Base-by-base conservation (phyloP, 768 basidiomycete species). In the Candolleomyces aberdarensis region DNA sequence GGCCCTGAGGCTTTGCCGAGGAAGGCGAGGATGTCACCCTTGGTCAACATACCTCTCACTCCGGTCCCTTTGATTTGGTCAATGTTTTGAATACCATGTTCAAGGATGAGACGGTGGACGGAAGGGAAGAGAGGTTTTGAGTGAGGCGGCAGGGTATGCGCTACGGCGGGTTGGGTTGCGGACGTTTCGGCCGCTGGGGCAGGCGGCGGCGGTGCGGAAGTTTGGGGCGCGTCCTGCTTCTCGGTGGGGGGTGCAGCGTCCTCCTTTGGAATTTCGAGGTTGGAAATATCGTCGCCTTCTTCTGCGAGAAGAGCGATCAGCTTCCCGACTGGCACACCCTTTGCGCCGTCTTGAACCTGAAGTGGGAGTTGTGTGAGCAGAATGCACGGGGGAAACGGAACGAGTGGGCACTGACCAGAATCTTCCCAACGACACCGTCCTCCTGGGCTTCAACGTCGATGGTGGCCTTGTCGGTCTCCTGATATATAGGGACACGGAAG, bases 371-470 rank as follows among this genome's bases (percentile, higher is more conserved):
- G 26, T 54, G 52, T 17, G 31, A 20, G 32, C 17, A 5, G 3
- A 31, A 54, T 14, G 17, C 52, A 3, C 14, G n/a, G 54, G 19
- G 44, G 22, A 6, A 44, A 47, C 26, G 43, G 13, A 19, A 46
- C 43, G 5, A 41, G n/a, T 32, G 44, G 47, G 29, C 76, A 89
- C 56, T 68, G 36, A 95, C 95, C 67, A 99, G 66, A 64, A 98
- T 96, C 80, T 93, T 98, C 58, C 89, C 96, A 70, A 99, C 75
- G 15, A 98, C 74, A 65, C 97, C 97, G 69, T 99, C 96, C 29
- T 99, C 97, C 75, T 96, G 96, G 14, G 97, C 95, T 76, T 99
- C 97, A 8, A 99, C 96, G 72, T 99, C 97, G 70, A 99, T 98
- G 2, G 94, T 96, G 17, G 97, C 92, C 75, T 94, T 94, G 82